These are phyloP conservation scores for Lactarius quietus DNA, from an alignment of 768 basidiomycete species.

Conservation along the genomic window DNA sequence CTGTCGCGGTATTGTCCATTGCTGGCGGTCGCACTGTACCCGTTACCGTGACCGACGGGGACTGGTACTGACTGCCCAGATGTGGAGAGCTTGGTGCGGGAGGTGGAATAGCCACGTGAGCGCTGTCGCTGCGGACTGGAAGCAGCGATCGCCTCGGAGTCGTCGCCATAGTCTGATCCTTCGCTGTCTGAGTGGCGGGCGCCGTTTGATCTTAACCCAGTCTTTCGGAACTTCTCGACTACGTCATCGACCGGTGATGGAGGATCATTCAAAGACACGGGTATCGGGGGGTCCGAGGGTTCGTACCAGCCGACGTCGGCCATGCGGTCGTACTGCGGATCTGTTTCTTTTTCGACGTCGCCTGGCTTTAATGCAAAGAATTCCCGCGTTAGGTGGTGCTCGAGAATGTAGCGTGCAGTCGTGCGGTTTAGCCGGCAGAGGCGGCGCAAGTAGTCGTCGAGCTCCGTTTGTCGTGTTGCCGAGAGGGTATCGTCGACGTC, in stretches of 20 bases:
- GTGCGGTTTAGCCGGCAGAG: constrained; percentile 67
- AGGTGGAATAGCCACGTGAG: constrained; percentile 28
- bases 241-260: constrained; percentile 38
- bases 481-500: constrained; percentile 83
- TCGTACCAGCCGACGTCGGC: constrained; percentile 42
- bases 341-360: constrained; percentile 69
- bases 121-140: constrained; percentile 22
- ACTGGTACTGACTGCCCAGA: constrained; percentile 13
- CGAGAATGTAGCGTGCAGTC: constrained; percentile 75
- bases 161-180: constrained; percentile 51
- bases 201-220: constrained; percentile 44
- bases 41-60: background rate
- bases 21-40: constrained; percentile 3
- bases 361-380: constrained; percentile 87
- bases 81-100: constrained; percentile 11
- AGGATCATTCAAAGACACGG: constrained; percentile 34
- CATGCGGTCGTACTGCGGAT: constrained; percentile 56
- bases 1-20: constrained; percentile 28
- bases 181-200: constrained; percentile 51
- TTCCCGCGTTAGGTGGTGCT: constrained; percentile 71
- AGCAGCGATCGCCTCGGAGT: constrained; percentile 9
- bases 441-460: constrained; percentile 83
- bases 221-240: constrained; percentile 29
- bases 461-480: constrained; percentile 70
- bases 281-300: constrained; percentile 25